These are phyloP conservation scores for Casuarina cunninghamiana DNA, from an alignment of 306 rosid species.

Conservation along the genomic window DNA sequence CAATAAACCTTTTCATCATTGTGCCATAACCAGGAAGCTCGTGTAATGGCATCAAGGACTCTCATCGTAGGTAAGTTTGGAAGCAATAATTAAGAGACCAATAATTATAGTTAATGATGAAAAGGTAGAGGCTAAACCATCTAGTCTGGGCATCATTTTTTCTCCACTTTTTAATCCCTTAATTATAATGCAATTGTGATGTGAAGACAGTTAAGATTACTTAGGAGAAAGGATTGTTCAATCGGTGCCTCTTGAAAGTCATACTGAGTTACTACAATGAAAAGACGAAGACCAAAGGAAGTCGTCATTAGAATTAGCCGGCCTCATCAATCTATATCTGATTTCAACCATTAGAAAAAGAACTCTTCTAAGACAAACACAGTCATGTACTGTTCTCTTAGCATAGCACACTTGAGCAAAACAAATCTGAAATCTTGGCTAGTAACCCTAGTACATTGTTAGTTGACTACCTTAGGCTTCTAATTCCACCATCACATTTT, in stretches of 20 bases:
- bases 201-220: not conserved
- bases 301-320: not conserved
- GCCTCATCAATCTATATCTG: not conserved
- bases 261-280: not conserved
- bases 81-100: not conserved
- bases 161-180: not conserved
- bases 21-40: not conserved
- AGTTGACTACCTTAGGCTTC: not conserved
- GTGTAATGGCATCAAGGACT: not conserved
- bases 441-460: not conserved
- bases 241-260: not conserved
- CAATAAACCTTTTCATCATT: not conserved
- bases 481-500: not conserved
- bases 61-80: not conserved
- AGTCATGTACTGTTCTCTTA: not conserved
- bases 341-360: not conserved
- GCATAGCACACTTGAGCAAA: not conserved
- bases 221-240: not conserved
- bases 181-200: not conserved
- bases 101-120: too few species aligned
- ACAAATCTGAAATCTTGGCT: slow-evolving; percentile 12
- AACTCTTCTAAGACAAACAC: not conserved
- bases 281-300: not conserved
- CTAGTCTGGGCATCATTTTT: too few species aligned
- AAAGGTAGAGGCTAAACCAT: too few species aligned